Evolutionary conservation across 2,329 filamentous ascomycete genomes (phyloP).

Genomic region (Exophiala alcalophila): DNA sequence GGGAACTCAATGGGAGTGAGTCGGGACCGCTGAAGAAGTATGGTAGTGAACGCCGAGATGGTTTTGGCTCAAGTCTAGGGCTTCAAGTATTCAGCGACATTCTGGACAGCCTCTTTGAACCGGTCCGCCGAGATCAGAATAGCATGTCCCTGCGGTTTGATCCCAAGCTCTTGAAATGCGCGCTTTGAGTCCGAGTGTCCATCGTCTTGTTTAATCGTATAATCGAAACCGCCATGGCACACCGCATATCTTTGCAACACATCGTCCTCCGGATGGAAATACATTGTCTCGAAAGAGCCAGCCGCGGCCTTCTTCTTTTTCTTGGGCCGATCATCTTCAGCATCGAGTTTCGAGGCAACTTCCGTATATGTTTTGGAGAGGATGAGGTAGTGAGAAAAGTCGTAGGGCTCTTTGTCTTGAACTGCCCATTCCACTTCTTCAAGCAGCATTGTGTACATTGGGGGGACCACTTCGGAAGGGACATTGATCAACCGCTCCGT

Average conservation of each 20-base stretch:
- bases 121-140: slow-evolving; percentile 79
- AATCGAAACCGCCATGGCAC: slow-evolving; percentile 69
- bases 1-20: slow-evolving; percentile 49
- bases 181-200: slow-evolving; percentile 84
- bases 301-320: slow-evolving; percentile 63
- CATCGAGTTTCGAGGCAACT: slow-evolving; percentile 74
- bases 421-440: slow-evolving; percentile 88
- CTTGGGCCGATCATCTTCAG: slow-evolving; percentile 58
- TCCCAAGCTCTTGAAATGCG: slow-evolving; percentile 89
- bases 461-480: slow-evolving; percentile 86
- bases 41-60: too few relatives aligned
- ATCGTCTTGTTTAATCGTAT: slow-evolving; percentile 73
- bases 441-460: slow-evolving; percentile 89
- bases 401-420: slow-evolving; percentile 86
- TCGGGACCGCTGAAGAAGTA: too few relatives aligned
- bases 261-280: slow-evolving; percentile 97
- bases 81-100: slow-evolving; percentile 70
- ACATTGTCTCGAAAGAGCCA: slow-evolving; percentile 63
- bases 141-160: slow-evolving; percentile 78
- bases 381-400: slow-evolving; percentile 89
- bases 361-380: slow-evolving; percentile 91
- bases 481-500: slow-evolving; percentile 95
- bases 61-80: slow-evolving; percentile 34
- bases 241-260: slow-evolving; percentile 73
- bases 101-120: slow-evolving; percentile 73